Conservation (phyloP, 2,329 filamentous ascomycete species). For the Penicillium glabrum region DNA sequence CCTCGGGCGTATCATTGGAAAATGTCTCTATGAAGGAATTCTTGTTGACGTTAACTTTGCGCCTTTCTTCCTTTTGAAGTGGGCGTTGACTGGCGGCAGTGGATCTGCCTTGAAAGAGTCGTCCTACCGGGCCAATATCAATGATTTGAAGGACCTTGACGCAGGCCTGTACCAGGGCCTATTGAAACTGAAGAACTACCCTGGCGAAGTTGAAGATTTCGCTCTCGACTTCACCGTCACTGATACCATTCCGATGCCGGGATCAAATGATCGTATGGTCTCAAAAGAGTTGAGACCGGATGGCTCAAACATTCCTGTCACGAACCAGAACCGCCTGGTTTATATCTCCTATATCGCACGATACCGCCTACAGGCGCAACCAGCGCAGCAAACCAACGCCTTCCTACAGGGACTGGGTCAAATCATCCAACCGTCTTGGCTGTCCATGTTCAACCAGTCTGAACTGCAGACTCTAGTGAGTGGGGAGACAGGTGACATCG, state of each 20-base stretch:
- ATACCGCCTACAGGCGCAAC: slow-evolving; percentile 80
- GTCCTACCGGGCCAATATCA: slow-evolving; percentile 85
- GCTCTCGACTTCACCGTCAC: slow-evolving; percentile 86
- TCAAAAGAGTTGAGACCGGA: slow-evolving; percentile 74
- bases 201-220: slow-evolving; percentile 77
- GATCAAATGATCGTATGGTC: slow-evolving; percentile 58
- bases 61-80: slow-evolving; percentile 93
- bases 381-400: slow-evolving; percentile 75
- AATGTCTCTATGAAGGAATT: slow-evolving; percentile 96
- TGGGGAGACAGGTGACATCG: slow-evolving; percentile 80
- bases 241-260: slow-evolving; percentile 60
- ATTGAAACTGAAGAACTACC: slow-evolving; percentile 76
- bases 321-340: slow-evolving; percentile 87
- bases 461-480: slow-evolving; percentile 93
- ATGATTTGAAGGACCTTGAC: slow-evolving; percentile 90
- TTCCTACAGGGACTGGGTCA: slow-evolving; percentile 82
- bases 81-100: slow-evolving; percentile 72
- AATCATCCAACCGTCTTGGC: slow-evolving; percentile 89
- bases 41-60: slow-evolving; percentile 91
- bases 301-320: slow-evolving; percentile 76
- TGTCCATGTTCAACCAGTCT: slow-evolving; percentile 97
- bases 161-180: slow-evolving; percentile 88
- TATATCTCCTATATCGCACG: slow-evolving; percentile 91
- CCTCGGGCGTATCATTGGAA: slow-evolving; percentile 86
- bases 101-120: slow-evolving; percentile 65